Conservation (phyloP, 371 early-diverging fungal genomes). For the Catenaria anguillulae region DNA sequence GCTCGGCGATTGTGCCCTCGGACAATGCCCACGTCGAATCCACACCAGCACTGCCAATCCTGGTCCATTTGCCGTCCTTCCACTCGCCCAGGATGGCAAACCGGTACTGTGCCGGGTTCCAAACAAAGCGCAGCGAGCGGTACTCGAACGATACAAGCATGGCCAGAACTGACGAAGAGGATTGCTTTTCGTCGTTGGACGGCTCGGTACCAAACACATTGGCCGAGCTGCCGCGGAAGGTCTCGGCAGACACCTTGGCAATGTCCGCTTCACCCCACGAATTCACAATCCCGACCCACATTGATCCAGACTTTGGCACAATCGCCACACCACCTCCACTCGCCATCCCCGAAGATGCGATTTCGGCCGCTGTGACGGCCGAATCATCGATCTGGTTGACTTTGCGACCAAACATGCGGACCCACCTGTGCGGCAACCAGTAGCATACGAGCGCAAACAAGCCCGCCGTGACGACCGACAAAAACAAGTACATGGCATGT, state of each 20-base stretch:
- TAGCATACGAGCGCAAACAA: slow-evolving; percentile 55
- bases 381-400: not conserved
- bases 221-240: slow-evolving; percentile 17
- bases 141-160: too few relatives aligned
- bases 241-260: slow-evolving; percentile 20
- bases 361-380: not conserved
- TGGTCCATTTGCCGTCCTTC: slow-evolving; percentile 25
- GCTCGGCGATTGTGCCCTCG: too few relatives aligned
- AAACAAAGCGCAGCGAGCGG: slow-evolving; percentile 28
- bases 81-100: slow-evolving; percentile 26
- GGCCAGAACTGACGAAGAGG: too few relatives aligned
- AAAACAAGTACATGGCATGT: slow-evolving; percentile 42
- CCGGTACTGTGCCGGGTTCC: slow-evolving; percentile 21
- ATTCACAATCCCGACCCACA: slow-evolving; percentile 20
- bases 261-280: slow-evolving; percentile 54
- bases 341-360: not conserved
- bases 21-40: not conserved
- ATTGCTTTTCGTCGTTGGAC: too few relatives aligned
- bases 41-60: slow-evolving; percentile 20
- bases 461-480: slow-evolving; percentile 53
- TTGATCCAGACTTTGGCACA: not conserved
- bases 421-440: slow-evolving; percentile 67
- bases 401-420: slow-evolving; percentile 15
- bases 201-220: too few relatives aligned
- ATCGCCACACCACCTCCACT: too few relatives aligned